Base-by-base conservation (phyloP, 1,139 yeast genomes). In the Geotrichum siamense region DNA sequence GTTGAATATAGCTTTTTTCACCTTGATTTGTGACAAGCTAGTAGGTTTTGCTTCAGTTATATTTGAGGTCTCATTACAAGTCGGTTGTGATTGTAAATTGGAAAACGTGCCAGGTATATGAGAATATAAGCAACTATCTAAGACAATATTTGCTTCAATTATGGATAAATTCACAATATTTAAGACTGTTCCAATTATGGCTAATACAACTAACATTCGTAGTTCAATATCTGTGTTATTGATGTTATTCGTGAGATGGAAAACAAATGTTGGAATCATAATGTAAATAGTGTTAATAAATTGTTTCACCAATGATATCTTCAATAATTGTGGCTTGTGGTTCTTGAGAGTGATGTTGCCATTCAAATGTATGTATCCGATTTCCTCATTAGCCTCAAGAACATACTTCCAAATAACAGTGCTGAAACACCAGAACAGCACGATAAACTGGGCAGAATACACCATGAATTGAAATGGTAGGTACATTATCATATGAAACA, bases 261-360 rank as follows among this genome's bases (percentile, higher is more conserved):
- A 25, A 10, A 22, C 37, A 8, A 33, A 9, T 8, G 13, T 6
- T 12, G 37, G 37, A 20, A 33, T 33, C 5, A 16, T 10, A 4
- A 33, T 22, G 27, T 21, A 33, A 6, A 33, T 12, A 19, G 27
- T 33, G 17, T 33, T 33, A 9, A 21, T 19, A 9, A 33, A 20
- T 6, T 8, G 25, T 15, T 16, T 19, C n/a, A 9, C 15, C 19
- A 33, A 3, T 20, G 37, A 25, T 6, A 21, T 20, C 17, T 33
- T 33, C 16, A 33, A 16, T 5, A 33, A 21, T 26, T 33, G 25
- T 21, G 37, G 37, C 26, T 22, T 33, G n/a, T 33, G 27, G 16
- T 33, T 33, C 15, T 22, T 22, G 13, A 33, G 5, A 10, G 37
- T 33, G 15, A 33, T 33, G 17, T 33, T 33, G 5, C 37, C 37